These are phyloP conservation scores for Eleusine indica DNA, from an alignment of 176 grass and related monocot species.

Conservation along the genomic window DNA sequence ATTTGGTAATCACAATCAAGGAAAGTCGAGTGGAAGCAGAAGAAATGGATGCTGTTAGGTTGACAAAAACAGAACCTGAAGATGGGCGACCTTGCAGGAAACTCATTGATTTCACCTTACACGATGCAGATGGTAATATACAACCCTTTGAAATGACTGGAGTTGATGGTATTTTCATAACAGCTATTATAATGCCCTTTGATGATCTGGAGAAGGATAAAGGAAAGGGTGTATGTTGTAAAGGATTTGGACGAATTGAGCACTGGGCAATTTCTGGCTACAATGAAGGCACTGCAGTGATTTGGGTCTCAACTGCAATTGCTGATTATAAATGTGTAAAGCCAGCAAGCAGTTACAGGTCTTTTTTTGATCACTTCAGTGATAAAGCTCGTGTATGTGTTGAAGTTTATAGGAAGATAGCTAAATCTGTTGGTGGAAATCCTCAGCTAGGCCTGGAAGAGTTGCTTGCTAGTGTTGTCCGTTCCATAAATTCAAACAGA, in stretches of 20 bases:
- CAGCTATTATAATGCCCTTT: constrained; percentile 85
- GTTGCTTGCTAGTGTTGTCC: constrained; percentile 89
- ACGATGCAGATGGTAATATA: constrained; percentile 83
- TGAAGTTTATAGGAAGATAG: constrained; percentile 85
- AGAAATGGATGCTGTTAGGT: constrained; percentile 76
- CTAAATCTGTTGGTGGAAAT: constrained; percentile 79
- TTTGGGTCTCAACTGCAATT: constrained; percentile 95
- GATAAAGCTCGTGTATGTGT: constrained; percentile 89
- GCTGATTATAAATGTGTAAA: constrained; percentile 98
- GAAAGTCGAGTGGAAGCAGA: constrained; percentile 71
- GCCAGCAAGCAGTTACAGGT: constrained; percentile 81
- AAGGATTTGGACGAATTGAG: constrained; percentile 97
- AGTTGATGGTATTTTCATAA: constrained; percentile 87
- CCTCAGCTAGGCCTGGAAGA: constrained; percentile 73
- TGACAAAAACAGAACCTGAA: constrained; percentile 84
- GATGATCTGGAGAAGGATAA: constrained; percentile 88
- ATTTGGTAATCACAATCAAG: constrained; percentile 62
- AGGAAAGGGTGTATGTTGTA: constrained; percentile 74
- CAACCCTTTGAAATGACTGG: constrained; percentile 98
- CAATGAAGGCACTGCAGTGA: constrained; percentile 81
- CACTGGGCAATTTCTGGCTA: constrained; percentile 96
- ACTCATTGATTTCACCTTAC: constrained; percentile 85
- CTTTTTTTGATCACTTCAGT: constrained; percentile 79
- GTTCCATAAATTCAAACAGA: constrained; percentile 73
- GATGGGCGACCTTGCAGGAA: constrained; percentile 67